phyloP scores from a whole-genome alignment of 2,329 filamentous ascomycete species.

The Exophiala phaeomuriformis region DNA sequence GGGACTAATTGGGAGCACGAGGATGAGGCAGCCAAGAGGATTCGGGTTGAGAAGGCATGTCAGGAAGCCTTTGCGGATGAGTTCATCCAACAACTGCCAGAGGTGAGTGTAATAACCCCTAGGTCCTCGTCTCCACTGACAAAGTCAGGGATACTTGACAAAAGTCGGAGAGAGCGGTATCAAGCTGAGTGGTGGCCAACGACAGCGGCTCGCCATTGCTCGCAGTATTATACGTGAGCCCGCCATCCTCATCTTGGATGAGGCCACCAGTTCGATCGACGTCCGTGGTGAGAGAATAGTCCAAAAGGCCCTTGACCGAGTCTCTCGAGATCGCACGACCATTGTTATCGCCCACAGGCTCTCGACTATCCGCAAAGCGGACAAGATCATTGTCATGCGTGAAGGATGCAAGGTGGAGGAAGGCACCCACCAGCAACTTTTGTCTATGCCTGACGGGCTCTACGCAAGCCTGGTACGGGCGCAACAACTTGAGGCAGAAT shows the following conservation, averaged over 20 bases:
- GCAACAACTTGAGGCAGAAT: slow-evolving; percentile 26
- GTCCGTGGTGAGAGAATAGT: slow-evolving; percentile 50
- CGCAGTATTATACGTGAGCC: slow-evolving; percentile 62
- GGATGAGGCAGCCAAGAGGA: slow-evolving; percentile 34
- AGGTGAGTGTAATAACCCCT: slow-evolving; percentile 19
- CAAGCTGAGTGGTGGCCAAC: slow-evolving; percentile 74
- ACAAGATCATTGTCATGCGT: slow-evolving; percentile 69
- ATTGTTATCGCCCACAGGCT: slow-evolving; percentile 72
- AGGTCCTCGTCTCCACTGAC: slow-evolving; percentile 1
- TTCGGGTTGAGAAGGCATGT: slow-evolving; percentile 54
- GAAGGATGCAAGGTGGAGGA: slow-evolving; percentile 64
- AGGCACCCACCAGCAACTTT: slow-evolving; percentile 66
- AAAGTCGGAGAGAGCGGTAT: slow-evolving; percentile 69
- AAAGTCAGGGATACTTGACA: slow-evolving; percentile 58
- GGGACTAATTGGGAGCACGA: slow-evolving; percentile 34
- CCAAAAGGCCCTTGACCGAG: slow-evolving; percentile 46
- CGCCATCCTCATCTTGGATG: slow-evolving; percentile 62
- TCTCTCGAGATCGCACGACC: slow-evolving; percentile 58
- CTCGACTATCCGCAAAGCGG: slow-evolving; percentile 67
- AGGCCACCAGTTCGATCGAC: slow-evolving; percentile 64
- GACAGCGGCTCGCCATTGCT: slow-evolving; percentile 73
- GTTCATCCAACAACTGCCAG: slow-evolving; percentile 58
- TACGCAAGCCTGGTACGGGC: slow-evolving; percentile 43
- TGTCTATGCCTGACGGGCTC: slow-evolving; percentile 52
- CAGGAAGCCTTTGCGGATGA: slow-evolving; percentile 62